Evolutionary conservation across 164 flowering plant genomes (phyloP), one percentile per base, ranked within the genome.

Genomic region (Dillenia turbinata): DNA sequence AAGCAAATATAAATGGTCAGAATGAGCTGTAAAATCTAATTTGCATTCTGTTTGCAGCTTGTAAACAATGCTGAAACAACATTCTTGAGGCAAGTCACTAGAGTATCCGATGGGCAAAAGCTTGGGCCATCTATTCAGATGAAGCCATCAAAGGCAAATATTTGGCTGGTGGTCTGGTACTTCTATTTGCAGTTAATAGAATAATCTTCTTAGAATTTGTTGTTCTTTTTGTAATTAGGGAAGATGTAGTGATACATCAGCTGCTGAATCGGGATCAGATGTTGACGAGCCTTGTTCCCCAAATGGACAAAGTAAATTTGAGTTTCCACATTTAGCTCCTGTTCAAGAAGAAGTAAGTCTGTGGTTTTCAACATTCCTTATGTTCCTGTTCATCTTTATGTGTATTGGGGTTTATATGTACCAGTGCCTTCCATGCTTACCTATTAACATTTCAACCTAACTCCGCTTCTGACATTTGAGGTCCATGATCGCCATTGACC

Each of bases 321-420:
- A 68, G 12, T 63, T 74, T 70, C 59, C 85, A 40, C 64, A 68
- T 40, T 68, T 83, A 69, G 79, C 77, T 48, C 83, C 89, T 8
- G 85, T 81, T 71, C 75, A 76, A 67, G 91, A 87, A 77, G 89
- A 86, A 69, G 97, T 88, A 69, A 81, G 85, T 76, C 60, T 15
- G 49, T 14, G 15, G 40, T 33, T 33, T 33, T 33, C 40, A 33
- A 33, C 40, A 33, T 33, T 33, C 40, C 40, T 33, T 33, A 26
- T 5, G 5, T 26, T 0, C 6, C 40, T 33, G 40, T 33, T 33
- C 40, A 33, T 4, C 40, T 33, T 33, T 33, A 33, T 33, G 40
- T 33, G 7, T 0, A 5, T 33, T 33, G 40, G 5, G 0, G 40
- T 33, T 5, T 7, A 7, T 33, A 33, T 33, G 40, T 33, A 33